Evolutionary conservation across 83 land plant genomes (phyloP), one percentile per base, ranked within the genome.

Genomic region (Isoetes engelmannii): DNA sequence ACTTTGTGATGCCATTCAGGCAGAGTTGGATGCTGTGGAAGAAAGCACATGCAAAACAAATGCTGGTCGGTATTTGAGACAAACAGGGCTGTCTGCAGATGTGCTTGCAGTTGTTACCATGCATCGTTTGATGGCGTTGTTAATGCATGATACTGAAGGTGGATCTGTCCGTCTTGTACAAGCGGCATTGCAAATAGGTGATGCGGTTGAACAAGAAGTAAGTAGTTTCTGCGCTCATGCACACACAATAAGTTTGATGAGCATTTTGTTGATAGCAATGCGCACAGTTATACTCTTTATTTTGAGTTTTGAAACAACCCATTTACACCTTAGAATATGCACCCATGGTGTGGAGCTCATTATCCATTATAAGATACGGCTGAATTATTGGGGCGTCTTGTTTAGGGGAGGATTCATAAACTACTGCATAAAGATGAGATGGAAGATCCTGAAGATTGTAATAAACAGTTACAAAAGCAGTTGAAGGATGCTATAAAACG

Each of bases 181-280:
- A 58, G 92, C 88, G 56, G 92, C 97, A 1, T 48, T 81, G 48
- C 83, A 79, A 28, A 81, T 91, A 75, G 92, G 92, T 0, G 82
- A 79, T 57, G 89, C 97, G 17, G 84, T 91, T 59, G 97, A 91
- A 69, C 86, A 91, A 42, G 97, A 91, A 87, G 97, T 88, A 45
- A 20, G 79, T 55, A 51, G 37, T 7, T 12, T 3, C 45, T 37
- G 54, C 5, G 19, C 10, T 61, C 8, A 4, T 28, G 37, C 37
- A 28, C 37, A 28, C 37, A 28, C 37, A 28, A 28, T 28, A 28
- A 28, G 37, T 28, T 28, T 28, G 37, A 28, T 28, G 37, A 28
- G 37, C 37, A 28, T 28, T 28, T 28, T 28, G 37, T 28, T 28
- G 0, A 28, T 28, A 2, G 37, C 37, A 28, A 15, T 51, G 55